These are phyloP conservation scores for Saccharomycopsis sp. DNA, from an alignment of 805 yeast genomes.

Conservation along the genomic window DNA sequence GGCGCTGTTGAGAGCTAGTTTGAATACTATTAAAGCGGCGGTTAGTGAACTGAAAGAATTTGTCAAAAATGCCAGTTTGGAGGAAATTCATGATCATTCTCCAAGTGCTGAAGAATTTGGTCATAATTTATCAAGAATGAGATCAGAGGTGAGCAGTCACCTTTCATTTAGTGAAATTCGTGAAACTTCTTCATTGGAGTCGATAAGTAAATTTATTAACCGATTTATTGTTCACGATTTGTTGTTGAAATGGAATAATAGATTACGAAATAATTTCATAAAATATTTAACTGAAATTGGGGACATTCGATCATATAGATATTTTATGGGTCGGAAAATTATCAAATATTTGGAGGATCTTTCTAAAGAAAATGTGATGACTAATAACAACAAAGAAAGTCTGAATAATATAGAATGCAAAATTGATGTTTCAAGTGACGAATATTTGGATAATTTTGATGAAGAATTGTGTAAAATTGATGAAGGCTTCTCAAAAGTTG, in stretches of 20 bases:
- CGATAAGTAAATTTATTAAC: constrained; percentile 39
- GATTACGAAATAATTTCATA: constrained; percentile 40
- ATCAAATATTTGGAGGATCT: constrained; percentile 41
- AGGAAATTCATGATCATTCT: constrained; percentile 6
- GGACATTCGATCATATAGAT: constrained; percentile 37
- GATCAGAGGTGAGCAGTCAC: constrained; percentile 16
- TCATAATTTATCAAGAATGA: not conserved
- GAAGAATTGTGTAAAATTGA: constrained; percentile 38
- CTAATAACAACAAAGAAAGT: not conserved
- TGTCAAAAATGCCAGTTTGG: constrained; percentile 15
- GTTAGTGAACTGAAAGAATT: constrained; percentile 27
- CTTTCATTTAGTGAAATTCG: constrained; percentile 16
- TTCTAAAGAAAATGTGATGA: not conserved
- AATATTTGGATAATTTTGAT: constrained; percentile 39
- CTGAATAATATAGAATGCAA: not conserved
- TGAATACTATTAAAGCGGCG: constrained; percentile 28
- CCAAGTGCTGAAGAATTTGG: not conserved
- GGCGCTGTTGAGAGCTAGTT: constrained; percentile 28
- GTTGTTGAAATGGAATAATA: constrained; percentile 48
- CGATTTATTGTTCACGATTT: constrained; percentile 51
- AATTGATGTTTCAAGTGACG: constrained; percentile 16
- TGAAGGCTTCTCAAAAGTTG: constrained; percentile 35
- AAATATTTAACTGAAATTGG: constrained; percentile 39
- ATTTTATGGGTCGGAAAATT: constrained; percentile 43
- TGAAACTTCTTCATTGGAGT: constrained; percentile 1